phyloP scores from a whole-genome alignment of 2,329 filamentous ascomycete genomes.

The Orbilia javanica region DNA sequence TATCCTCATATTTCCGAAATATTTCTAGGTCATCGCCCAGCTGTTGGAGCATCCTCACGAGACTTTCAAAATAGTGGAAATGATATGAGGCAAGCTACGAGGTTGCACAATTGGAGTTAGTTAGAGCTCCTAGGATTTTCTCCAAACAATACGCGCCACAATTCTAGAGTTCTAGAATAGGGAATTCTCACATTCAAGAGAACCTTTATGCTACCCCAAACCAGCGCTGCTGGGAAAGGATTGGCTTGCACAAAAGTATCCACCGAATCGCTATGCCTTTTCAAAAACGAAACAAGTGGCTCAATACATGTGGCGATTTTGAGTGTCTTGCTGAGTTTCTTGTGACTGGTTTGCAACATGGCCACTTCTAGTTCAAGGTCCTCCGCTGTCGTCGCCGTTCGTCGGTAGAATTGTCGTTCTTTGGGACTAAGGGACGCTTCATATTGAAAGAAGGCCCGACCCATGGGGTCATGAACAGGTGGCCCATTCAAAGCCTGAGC shows the following conservation, averaged over 20 bases:
- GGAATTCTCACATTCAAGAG: constrained; percentile 36
- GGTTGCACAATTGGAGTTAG: constrained; percentile 6
- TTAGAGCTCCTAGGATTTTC: not conserved
- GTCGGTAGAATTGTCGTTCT: not conserved
- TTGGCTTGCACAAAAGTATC: constrained; percentile 51
- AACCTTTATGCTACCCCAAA: constrained; percentile 40
- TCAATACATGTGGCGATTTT: constrained; percentile 26
- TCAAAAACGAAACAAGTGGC: constrained; percentile 26
- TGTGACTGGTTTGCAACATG: constrained; percentile 10
- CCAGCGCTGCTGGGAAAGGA: constrained; percentile 37
- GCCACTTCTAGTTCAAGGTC: constrained; percentile 17
- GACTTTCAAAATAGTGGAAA: constrained; percentile 34
- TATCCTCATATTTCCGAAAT: constrained; percentile 16
- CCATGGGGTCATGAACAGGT: constrained; percentile 7
- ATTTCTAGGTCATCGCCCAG: constrained; percentile 23
- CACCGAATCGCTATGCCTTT: constrained; percentile 19
- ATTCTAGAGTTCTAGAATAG: not conserved
- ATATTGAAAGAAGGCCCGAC: not conserved
- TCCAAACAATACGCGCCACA: not conserved
- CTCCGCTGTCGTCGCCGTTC: constrained; percentile 9
- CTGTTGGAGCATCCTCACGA: constrained; percentile 25
- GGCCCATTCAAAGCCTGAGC: not conserved
- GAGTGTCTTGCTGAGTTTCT: constrained; percentile 11
- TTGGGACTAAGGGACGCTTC: not conserved
- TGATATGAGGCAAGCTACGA: constrained; percentile 41